Percentiles rank a stretch among this genome's conserved stretches.
Conservation (phyloP, 2,329 filamentous ascomycete genomes). For the Colletotrichum trifolii region DNA sequence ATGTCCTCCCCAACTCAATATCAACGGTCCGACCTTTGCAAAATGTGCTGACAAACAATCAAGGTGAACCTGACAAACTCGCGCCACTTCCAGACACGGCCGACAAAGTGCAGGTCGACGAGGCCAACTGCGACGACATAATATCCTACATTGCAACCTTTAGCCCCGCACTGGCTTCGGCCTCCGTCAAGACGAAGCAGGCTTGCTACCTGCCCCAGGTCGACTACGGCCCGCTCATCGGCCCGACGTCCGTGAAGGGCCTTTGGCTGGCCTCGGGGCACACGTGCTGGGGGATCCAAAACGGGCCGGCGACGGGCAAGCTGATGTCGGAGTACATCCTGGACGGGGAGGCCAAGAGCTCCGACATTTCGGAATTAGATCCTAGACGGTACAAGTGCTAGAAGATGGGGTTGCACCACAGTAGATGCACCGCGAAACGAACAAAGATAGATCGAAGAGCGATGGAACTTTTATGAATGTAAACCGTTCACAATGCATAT, state of each 20-base stretch:
- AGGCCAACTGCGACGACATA: slow-evolving; percentile 84
- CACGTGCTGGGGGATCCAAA: slow-evolving; percentile 98
- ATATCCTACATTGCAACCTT: slow-evolving; percentile 79
- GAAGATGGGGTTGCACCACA: too few relatives aligned
- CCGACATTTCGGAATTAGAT: slow-evolving; percentile 73
- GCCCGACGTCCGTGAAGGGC: slow-evolving; percentile 77
- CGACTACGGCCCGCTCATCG: slow-evolving; percentile 78
- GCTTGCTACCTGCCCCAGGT: slow-evolving; percentile 94
- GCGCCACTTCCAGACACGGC: slow-evolving; percentile 81
- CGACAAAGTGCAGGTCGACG: slow-evolving; percentile 81
- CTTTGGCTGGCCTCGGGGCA: slow-evolving; percentile 88
- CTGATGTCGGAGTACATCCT: slow-evolving; percentile 83
- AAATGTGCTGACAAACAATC: not conserved
- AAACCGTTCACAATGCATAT: too few relatives aligned
- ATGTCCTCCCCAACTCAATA: slow-evolving; percentile 38
- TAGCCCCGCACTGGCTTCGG: slow-evolving; percentile 72
- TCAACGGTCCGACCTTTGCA: not conserved
- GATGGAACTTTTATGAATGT: too few relatives aligned
- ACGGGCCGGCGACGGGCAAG: slow-evolving; percentile 87
- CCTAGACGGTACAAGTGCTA: slow-evolving; percentile 71
- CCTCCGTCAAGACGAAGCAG: slow-evolving; percentile 79
- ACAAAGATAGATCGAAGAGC: too few relatives aligned
- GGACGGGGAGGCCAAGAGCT: slow-evolving; percentile 76
- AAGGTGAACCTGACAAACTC: slow-evolving; percentile 79
- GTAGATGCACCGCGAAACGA: not conserved